Evolutionary conservation across 2,329 filamentous ascomycete species (phyloP).

Genomic region (Aspergillus sp.): DNA sequence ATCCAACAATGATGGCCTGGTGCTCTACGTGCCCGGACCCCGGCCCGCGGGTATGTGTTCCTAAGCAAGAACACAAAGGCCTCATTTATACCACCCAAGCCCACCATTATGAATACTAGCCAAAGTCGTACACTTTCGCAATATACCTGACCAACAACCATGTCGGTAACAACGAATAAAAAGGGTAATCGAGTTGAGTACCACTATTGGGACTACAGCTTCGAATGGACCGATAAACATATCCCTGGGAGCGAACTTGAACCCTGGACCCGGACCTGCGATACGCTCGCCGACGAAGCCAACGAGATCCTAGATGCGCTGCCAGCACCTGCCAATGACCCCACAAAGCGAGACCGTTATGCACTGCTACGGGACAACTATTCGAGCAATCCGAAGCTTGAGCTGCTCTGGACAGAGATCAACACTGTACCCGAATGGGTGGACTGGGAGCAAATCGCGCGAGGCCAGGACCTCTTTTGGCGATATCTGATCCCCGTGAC

Average conservation of each 20-base stretch:
- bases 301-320: constrained; percentile 1
- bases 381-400: constrained; percentile 55
- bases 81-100: not conserved
- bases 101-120: not conserved
- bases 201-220: constrained; percentile 12
- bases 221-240: constrained; percentile 10
- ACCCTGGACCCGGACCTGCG: constrained; percentile 5
- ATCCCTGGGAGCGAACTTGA: not conserved
- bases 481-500: constrained; percentile 68
- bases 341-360: constrained; percentile 57
- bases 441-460: constrained; percentile 70
- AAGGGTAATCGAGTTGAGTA: constrained; percentile 6
- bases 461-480: constrained; percentile 75
- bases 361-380: constrained; percentile 60
- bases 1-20: not conserved
- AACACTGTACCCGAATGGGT: constrained; percentile 71
- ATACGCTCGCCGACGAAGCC: constrained; percentile 8
- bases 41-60: not conserved
- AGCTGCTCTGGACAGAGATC: constrained; percentile 63
- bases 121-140: not conserved
- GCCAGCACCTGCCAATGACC: not conserved
- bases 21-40: not conserved
- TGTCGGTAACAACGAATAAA: not conserved
- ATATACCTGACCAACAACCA: not conserved
- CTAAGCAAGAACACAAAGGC: not conserved